Percentiles rank a stretch among this genome's conserved stretches.
These are phyloP conservation scores for Pterocarpus santalinus DNA, from an alignment of 306 rosid species.

Conservation along the genomic window DNA sequence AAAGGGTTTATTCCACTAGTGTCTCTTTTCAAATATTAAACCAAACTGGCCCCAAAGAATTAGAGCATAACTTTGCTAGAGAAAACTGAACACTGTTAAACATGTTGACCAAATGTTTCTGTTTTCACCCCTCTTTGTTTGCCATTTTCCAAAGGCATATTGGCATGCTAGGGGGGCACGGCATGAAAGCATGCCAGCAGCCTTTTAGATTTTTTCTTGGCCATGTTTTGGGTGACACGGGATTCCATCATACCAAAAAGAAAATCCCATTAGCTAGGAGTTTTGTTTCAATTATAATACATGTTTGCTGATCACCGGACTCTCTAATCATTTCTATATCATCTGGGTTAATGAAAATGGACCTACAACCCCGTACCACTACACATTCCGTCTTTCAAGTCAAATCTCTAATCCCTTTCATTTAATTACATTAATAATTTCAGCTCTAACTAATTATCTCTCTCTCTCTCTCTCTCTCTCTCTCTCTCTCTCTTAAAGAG, in stretches of 20 bases:
- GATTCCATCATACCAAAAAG: constrained; percentile 33
- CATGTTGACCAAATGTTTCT: constrained; percentile 68
- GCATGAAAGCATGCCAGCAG: constrained; percentile 41
- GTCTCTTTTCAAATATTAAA: constrained; percentile 14
- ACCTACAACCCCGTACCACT: constrained; percentile 35
- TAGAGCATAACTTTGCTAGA: constrained; percentile 11
- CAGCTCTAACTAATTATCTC: background rate
- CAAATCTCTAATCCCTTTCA: constrained; percentile 39
- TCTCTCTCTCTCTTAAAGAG: background rate
- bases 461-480: background rate
- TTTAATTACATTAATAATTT: constrained; percentile 1
- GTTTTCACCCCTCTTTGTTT: constrained; percentile 46
- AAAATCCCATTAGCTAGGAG: constrained; percentile 1
- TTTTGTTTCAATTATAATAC: constrained; percentile 41
- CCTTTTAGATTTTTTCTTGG: constrained; percentile 62
- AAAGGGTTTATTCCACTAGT: constrained; percentile 42
- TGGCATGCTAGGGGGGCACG: constrained; percentile 16
- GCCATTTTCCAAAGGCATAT: constrained; percentile 43
- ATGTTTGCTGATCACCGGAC: constrained; percentile 51
- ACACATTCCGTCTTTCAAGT: constrained; percentile 39
- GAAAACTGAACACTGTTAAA: constrained; percentile 56
- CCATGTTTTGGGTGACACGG: constrained; percentile 77
- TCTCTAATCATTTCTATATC: constrained; percentile 63
- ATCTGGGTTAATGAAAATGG: constrained; percentile 41
- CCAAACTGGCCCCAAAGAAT: background rate